A percentile compares a stretch with the other conserved stretches of the same genome.
Conservation (phyloP, 2,329 filamentous ascomycete species). For the Macrophomina pseudophaseolina region DNA sequence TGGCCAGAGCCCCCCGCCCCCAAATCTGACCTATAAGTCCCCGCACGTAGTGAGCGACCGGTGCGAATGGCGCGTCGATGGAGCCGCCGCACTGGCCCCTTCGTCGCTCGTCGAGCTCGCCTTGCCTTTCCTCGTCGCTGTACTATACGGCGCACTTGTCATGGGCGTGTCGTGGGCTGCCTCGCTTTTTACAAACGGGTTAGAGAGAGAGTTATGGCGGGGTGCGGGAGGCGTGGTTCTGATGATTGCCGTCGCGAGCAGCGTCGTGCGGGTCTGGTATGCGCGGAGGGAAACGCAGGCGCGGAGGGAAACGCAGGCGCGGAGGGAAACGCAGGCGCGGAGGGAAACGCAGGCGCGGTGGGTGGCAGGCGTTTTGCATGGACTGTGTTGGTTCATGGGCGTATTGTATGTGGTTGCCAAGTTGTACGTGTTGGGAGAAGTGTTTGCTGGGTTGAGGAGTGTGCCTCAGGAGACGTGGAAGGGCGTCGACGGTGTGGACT, state of each 20-base stretch:
- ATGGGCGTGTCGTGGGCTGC: constrained; percentile 5
- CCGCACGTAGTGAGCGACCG: neutral
- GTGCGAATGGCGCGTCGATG: neutral
- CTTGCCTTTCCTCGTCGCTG: neutral
- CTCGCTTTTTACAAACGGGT: constrained; percentile 30
- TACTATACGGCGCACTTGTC: neutral
- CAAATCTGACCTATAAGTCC: neutral
- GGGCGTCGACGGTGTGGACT: constrained; percentile 9
- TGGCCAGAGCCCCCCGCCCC: constrained; percentile 1
- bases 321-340: neutral
- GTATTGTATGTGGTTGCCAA: neutral
- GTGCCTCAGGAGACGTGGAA: constrained; percentile 14
- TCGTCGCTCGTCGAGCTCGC: neutral
- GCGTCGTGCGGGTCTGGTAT: neutral
- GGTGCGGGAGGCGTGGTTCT: neutral
- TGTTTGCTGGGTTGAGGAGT: constrained; percentile 25
- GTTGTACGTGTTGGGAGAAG: constrained; percentile 16
- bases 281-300: neutral
- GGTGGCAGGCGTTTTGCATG: neutral
- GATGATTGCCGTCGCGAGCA: neutral
- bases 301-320: neutral
- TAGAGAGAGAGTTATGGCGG: constrained; percentile 35
- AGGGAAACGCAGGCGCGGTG: neutral
- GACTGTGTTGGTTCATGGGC: neutral
- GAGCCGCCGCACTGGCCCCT: neutral